Percentiles rank a stretch among this genome's conserved stretches.
Conservation (phyloP, 352 stramenopile species). For the Phytopythium cucurbitacearum region DNA sequence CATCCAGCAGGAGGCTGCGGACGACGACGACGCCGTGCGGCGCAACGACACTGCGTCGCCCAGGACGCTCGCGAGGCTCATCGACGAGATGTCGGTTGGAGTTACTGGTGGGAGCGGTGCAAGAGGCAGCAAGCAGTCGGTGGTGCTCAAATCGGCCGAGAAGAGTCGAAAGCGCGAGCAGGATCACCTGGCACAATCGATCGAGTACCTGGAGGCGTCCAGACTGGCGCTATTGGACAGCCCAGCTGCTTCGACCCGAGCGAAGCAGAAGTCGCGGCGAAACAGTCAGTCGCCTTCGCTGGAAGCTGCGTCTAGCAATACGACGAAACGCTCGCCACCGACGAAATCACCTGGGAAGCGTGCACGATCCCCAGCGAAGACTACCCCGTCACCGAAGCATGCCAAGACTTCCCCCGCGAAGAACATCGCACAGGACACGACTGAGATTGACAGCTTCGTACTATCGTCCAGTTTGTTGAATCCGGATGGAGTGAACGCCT, state of each 20-base stretch:
- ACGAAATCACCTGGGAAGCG: conserved; percentile 9
- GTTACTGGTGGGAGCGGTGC: too few relatives aligned
- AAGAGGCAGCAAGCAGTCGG: too few relatives aligned
- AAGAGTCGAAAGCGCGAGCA: not conserved
- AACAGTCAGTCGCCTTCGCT: conserved; percentile 5
- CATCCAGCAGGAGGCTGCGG: conserved; percentile 8
- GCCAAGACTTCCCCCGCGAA: not conserved
- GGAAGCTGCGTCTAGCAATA: not conserved
- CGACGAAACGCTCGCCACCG: not conserved
- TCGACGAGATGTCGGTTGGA: too few relatives aligned
- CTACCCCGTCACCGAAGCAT: conserved; percentile 1
- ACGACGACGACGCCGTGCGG: conserved; percentile 11
- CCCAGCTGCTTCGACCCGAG: conserved; percentile 9
- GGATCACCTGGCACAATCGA: conserved; percentile 5
- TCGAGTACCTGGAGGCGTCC: conserved; percentile 2
- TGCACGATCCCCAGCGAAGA: conserved; percentile 12
- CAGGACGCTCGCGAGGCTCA: conserved; percentile 13
- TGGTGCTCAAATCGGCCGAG: too few relatives aligned
- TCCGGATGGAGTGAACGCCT: conserved; percentile 5
- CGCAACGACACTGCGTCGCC: conserved; percentile 28
- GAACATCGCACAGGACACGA: conserved; percentile 3
- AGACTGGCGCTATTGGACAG: conserved; percentile 2
- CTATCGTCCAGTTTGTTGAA: conserved; percentile 45
- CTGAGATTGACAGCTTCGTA: conserved; percentile 46
- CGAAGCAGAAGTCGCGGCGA: conserved; percentile 7